These are phyloP conservation scores for Cyclostephanos tholiformis DNA, from an alignment of 108 stramenopile species.

Conservation along the genomic window DNA sequence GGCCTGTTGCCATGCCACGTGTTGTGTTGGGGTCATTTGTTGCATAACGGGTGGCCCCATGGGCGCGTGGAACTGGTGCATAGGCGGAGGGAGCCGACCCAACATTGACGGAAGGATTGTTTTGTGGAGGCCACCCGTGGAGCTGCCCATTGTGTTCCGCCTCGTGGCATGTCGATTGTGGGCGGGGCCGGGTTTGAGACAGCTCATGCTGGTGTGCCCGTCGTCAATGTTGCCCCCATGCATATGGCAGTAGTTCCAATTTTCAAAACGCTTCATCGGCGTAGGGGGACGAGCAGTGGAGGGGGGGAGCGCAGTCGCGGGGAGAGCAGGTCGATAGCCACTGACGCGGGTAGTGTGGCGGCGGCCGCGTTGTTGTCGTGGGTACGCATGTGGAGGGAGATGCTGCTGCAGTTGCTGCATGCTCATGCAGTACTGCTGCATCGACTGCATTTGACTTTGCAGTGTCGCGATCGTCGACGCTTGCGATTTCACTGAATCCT, in stretches of 20 bases:
- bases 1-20: neutral
- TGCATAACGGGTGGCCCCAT: neutral
- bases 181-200: neutral
- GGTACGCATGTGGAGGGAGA: no score
- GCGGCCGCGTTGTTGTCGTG: neutral
- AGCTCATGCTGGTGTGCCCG: neutral
- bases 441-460: no score
- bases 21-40: neutral
- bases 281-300: no score
- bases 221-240: neutral
- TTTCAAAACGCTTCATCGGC: neutral
- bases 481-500: neutral
- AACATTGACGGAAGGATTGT: neutral
- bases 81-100: neutral
- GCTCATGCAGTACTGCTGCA: no score
- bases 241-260: neutral
- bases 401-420: no score
- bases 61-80: no score
- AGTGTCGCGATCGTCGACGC: neutral
- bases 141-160: neutral
- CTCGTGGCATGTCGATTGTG: neutral
- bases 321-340: neutral
- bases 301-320: neutral
- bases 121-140: conserved; percentile 1
- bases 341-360: neutral